These are phyloP conservation scores for Scedosporium boydii DNA, from an alignment of 2,329 filamentous ascomycete species.

Conservation along the genomic window DNA sequence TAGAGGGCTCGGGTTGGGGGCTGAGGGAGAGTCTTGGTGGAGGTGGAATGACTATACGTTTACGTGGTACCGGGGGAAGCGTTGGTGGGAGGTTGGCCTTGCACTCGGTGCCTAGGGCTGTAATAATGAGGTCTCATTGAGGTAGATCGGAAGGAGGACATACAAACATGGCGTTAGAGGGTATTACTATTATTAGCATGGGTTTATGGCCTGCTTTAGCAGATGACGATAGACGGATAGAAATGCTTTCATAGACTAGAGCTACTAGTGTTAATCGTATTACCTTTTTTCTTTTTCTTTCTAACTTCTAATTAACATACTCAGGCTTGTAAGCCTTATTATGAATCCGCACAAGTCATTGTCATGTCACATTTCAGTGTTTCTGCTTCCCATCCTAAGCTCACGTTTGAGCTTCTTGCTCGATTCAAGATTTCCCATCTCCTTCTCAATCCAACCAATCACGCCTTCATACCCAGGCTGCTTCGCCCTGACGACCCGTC, in stretches of 20 bases:
- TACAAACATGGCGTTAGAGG: background rate
- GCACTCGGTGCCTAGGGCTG: slow-evolving; percentile 8
- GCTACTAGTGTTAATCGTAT: background rate
- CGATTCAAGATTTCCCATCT: slow-evolving; percentile 23
- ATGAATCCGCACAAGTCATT: background rate
- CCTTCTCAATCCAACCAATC: slow-evolving; percentile 56
- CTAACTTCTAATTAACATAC: background rate
- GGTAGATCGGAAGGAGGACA: background rate
- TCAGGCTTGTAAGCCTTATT: background rate
- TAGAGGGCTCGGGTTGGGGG: slow-evolving; percentile 56
- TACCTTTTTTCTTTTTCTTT: background rate
- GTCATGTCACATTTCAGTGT: background rate
- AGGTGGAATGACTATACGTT: slow-evolving; percentile 52
- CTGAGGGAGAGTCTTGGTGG: slow-evolving; percentile 53
- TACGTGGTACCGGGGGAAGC: slow-evolving; percentile 45
- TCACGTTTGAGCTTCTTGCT: background rate
- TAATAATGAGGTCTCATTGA: background rate
- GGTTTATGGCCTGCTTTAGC: background rate
- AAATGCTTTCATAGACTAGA: background rate
- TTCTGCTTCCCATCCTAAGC: background rate
- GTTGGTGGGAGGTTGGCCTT: slow-evolving; percentile 50
- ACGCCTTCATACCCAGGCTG: slow-evolving; percentile 60
- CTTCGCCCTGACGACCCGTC: slow-evolving; percentile 54
- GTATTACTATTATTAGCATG: background rate
- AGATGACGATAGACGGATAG: background rate